Evolutionary conservation across 2,329 filamentous ascomycete genomes (phyloP).

Genomic region (Epichloe festucae): DNA sequence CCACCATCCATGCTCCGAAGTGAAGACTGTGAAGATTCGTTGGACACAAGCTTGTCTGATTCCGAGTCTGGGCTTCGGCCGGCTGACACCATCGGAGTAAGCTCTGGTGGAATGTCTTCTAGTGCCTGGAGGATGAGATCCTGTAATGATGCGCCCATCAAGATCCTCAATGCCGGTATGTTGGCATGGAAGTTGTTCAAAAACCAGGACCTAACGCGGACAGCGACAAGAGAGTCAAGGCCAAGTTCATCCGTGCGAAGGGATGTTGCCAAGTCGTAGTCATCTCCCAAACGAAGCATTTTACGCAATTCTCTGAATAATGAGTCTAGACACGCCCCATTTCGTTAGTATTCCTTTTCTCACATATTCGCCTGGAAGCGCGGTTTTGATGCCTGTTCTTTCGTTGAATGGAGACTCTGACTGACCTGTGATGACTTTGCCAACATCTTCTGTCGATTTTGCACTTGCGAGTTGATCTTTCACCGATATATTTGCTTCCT

Average conservation of each 20-base stretch:
- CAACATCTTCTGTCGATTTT: background rate
- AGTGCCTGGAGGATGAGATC: conserved; percentile 6
- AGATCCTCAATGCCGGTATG: conserved; percentile 30
- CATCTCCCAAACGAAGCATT: background rate
- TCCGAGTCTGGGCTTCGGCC: background rate
- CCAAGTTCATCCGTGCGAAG: conserved; percentile 10
- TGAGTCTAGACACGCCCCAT: background rate
- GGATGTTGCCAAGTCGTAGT: background rate
- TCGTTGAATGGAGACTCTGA: background rate
- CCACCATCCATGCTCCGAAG: background rate
- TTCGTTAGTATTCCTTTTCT: background rate
- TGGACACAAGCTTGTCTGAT: background rate
- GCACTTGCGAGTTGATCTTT: background rate
- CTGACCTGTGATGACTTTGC: background rate
- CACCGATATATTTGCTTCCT: background rate
- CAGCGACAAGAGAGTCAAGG: conserved; percentile 20
- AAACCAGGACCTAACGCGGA: conserved; percentile 35
- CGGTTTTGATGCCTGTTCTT: background rate
- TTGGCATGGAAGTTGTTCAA: conserved; percentile 28
- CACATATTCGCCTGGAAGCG: too few species aligned
- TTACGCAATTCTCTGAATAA: background rate
- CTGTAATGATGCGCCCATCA: conserved; percentile 8
- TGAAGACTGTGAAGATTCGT: background rate
- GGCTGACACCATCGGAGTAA: background rate
- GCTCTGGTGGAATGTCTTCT: background rate